phyloP scores from a whole-genome alignment of 495 filamentous ascomycete genomes.

The Echria macrotheca region DNA sequence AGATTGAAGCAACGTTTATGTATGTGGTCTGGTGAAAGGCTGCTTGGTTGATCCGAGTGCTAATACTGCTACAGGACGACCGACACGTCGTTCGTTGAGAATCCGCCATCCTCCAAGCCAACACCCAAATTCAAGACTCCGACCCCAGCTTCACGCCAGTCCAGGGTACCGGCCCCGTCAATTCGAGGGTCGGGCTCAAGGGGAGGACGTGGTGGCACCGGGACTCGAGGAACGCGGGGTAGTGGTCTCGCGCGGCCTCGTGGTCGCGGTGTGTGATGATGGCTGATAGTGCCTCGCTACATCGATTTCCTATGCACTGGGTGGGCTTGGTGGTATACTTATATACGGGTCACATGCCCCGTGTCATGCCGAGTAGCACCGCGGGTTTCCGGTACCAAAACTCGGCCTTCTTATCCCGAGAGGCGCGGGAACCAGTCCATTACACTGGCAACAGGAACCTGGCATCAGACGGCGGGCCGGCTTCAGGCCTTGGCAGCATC shows the following conservation, averaged over 20 bases:
- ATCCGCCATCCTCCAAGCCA: conserved; percentile 69
- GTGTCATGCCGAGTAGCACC: too few relatives aligned
- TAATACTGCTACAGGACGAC: conserved; percentile 83
- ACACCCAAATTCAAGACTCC: conserved; percentile 59
- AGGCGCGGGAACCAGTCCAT: too few relatives aligned
- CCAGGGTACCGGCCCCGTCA: conserved; percentile 32
- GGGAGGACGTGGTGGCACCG: conserved; percentile 26
- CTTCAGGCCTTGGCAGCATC: conserved; percentile 9
- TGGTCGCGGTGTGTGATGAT: conserved; percentile 32
- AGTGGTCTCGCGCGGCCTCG: conserved; percentile 45
- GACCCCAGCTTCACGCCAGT: conserved; percentile 43
- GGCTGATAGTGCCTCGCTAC: too few relatives aligned
- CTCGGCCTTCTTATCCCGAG: too few relatives aligned
- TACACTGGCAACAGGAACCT: too few relatives aligned
- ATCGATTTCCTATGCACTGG: too few relatives aligned
- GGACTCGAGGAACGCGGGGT: conserved; percentile 29
- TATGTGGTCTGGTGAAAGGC: conserved; percentile 46
- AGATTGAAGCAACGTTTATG: conserved; percentile 83
- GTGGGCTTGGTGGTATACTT: too few relatives aligned
- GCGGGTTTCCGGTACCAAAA: too few relatives aligned
- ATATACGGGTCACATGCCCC: too few relatives aligned
- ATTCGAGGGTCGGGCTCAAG: conserved; percentile 37
- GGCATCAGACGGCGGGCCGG: not conserved
- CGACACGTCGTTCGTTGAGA: conserved; percentile 89
- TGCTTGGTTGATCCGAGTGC: too few relatives aligned